Base-by-base conservation (phyloP, 495 filamentous ascomycete species). In the Aspergillus incahuasiensis region DNA sequence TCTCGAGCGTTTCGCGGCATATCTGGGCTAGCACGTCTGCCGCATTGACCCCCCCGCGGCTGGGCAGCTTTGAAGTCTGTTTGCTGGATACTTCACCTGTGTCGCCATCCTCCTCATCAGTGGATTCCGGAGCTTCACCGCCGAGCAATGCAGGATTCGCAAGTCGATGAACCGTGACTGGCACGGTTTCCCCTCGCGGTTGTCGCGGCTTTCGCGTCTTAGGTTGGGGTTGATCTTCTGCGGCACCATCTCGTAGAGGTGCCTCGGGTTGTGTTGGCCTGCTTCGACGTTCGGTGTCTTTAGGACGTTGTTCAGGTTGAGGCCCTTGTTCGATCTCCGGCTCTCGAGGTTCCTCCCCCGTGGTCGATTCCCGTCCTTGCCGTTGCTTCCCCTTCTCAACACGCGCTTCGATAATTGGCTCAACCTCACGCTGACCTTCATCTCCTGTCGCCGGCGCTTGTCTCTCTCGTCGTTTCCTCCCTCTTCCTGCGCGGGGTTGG, bases 11-110 rank as follows among this genome's bases (percentile, higher is more conserved):
- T 63, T 89, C 87, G 40, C 83, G 79, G 67, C 85, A 89, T 40
- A 89, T 78, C 65, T 89, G 85, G 45, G 79, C 75, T 9, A 89
- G 65, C 0, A 89, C 87, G 47, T 90, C 87, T 16, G 88, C 76
- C 1, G 81, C 73, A 57, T 89, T 89, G 53, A 87, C 84, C 25
- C 83, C 86, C 22, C 76, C 76, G n/a, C 81, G 79, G 56, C 74
- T 83, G 11, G 80, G 72, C 12, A 75, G 62, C 35, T 71, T 74
- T 18, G 66, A 62, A 40, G 69, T 66, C 50, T 69, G 64, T 30
- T 51, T 56, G 9, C 59, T 58, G 0, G 67, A 63, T 20, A 68
- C 55, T 47, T 74, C 70, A 42, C 76, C 76, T 9, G 72, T 65
- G 32, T 65, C 68, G 16, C 65, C 69, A 15, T 68, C 66, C 25